Conservation (phyloP, 2,329 filamentous ascomycete species). For the Eurotiales sp. region DNA sequence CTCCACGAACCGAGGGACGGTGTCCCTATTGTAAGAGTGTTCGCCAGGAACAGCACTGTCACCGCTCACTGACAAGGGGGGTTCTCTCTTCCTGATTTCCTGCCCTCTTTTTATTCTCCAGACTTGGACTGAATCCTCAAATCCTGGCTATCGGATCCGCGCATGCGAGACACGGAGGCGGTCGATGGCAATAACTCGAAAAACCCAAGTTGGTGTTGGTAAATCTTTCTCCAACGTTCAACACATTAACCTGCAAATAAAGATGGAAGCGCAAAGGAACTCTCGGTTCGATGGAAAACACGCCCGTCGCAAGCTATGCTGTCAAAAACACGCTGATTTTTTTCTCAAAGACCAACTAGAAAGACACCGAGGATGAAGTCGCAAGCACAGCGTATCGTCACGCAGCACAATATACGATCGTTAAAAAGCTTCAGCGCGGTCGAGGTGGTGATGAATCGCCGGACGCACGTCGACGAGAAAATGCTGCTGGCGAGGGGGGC, state of each 20-base stretch:
- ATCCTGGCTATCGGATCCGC: neutral
- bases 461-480: neutral
- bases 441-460: neutral
- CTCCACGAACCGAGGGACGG: neutral
- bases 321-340: neutral
- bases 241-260: neutral
- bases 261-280: neutral
- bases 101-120: neutral
- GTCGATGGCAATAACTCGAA: neutral
- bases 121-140: neutral
- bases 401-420: neutral
- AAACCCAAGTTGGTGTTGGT: neutral
- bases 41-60: neutral
- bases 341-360: neutral
- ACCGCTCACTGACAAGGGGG: neutral
- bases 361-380: neutral
- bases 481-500: neutral
- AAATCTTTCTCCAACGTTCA: neutral
- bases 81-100: neutral
- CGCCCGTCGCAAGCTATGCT: neutral
- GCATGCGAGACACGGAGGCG: neutral
- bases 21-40: neutral
- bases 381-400: neutral
- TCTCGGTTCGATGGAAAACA: neutral
- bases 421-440: neutral